Base-by-base conservation (phyloP, 768 basidiomycete genomes). In the Agrocybe pediades region DNA sequence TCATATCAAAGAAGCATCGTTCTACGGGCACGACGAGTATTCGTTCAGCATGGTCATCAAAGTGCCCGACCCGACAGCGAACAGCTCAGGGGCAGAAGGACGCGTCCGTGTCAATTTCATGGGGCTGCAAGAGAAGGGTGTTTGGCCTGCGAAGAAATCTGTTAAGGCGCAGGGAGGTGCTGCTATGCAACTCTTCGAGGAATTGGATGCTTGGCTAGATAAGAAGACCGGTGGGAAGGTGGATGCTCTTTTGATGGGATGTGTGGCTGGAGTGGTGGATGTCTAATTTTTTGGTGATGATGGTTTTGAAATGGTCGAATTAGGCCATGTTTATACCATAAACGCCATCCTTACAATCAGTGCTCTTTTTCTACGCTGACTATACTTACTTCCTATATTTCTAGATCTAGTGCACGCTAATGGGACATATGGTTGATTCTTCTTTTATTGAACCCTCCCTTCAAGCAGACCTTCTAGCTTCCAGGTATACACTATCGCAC, bases 1-100 rank as follows among this genome's bases (percentile, higher is more conserved):
- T 64, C 91, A 94, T 61, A 82, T 98, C 71, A 97, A 94, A 65
- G 92, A 95, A 67, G 92, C 84, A 0, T 93, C 94, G 2, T 92
- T 90, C 68, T 92, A 92, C 60, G 88, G 87, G 1, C 79, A 79
- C 9, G 83, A 91, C 52, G 75, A 77, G 0, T 95, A 91, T 82
- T 73, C 79, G 0, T 71, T 97, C 39, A 81, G 91, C 57, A 74
- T 98, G 55, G 81, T 86, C 25, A 69, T 93, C 49, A 82, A 86
- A 64, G 68, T 86, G 11, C 74, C 78, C 6, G 46, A 58, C n/a
- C 48, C 40, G 17, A 30, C 56, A 20, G 33, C 13, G 33, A 36
- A 5, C 13, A n/a, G 33, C 3, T 51, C 57, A 42, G 68, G 68
- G 8, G 69, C 67, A 20, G 62, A 67, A 20, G 36, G 42, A 4